Percentiles rank a stretch among this genome's conserved stretches.
These are phyloP conservation scores for Cercospora zeae-maydis DNA, from an alignment of 2,329 filamentous ascomycete genomes.

Conservation along the genomic window DNA sequence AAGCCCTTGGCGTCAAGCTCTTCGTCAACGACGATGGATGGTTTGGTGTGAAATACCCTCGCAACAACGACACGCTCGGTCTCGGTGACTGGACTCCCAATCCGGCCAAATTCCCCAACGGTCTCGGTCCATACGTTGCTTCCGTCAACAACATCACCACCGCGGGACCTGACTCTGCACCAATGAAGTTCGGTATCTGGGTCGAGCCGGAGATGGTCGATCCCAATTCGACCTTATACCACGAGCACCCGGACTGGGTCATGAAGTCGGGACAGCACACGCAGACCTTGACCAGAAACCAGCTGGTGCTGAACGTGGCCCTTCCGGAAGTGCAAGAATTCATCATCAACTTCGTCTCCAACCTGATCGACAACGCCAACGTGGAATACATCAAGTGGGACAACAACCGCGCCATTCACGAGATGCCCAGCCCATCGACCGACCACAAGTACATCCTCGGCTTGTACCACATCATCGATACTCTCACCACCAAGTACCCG, in stretches of 20 bases:
- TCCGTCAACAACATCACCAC: conserved; percentile 49
- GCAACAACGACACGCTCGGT: conserved; percentile 55
- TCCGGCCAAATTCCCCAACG: conserved; percentile 56
- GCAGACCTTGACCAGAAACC: conserved; percentile 54
- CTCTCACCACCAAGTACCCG: conserved; percentile 57
- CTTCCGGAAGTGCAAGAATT: conserved; percentile 61
- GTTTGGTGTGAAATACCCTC: conserved; percentile 63
- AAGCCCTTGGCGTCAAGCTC: conserved; percentile 58
- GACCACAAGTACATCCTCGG: conserved; percentile 62
- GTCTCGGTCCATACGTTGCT: conserved; percentile 51
- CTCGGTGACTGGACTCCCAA: conserved; percentile 64
- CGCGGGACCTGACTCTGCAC: conserved; percentile 45
- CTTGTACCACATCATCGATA: conserved; percentile 60
- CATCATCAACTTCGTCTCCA: conserved; percentile 55
- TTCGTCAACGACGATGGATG: conserved; percentile 66
- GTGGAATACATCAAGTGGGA: conserved; percentile 66
- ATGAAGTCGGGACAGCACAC: conserved; percentile 56
- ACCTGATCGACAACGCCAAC: conserved; percentile 52
- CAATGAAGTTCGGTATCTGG: conserved; percentile 62
- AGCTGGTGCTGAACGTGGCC: conserved; percentile 61
- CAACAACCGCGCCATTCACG: conserved; percentile 63
- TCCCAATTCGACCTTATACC: conserved; percentile 58
- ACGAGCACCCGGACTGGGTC: conserved; percentile 62
- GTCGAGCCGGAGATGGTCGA: conserved; percentile 68
- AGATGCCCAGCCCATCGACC: conserved; percentile 52